Evolutionary conservation across 768 basidiomycete genomes (phyloP).

Genomic region (Kwoniella pini): DNA sequence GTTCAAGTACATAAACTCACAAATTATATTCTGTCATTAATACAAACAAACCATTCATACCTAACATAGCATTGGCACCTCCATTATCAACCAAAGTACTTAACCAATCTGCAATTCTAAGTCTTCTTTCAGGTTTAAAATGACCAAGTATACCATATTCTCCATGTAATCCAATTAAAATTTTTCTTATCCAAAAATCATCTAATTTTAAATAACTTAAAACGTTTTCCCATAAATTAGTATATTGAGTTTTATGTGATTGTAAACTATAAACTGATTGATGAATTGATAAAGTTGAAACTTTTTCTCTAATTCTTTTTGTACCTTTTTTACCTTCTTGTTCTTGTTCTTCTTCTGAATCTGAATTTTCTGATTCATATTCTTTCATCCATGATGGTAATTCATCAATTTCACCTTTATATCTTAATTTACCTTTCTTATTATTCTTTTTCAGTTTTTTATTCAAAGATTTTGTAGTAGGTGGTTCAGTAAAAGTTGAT

Average conservation of each 20-base stretch:
- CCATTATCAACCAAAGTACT: conserved; percentile 58
- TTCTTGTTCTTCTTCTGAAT: conserved; percentile 20
- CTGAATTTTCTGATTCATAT: conserved; percentile 43
- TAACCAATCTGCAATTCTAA: conserved; percentile 54
- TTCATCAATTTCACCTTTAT: conserved; percentile 30
- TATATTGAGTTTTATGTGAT: conserved; percentile 29
- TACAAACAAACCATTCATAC: conserved; percentile 85
- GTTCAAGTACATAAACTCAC: conserved; percentile 60
- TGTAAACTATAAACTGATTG: conserved; percentile 29
- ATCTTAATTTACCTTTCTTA: conserved; percentile 26
- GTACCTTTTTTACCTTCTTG: not conserved
- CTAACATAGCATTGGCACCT: conserved; percentile 79
- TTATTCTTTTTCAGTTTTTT: not conserved
- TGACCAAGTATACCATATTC: conserved; percentile 39
- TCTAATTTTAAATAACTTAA: conserved; percentile 26
- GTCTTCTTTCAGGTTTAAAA: conserved; percentile 39
- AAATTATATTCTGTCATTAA: conserved; percentile 91
- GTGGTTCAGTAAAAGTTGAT: conserved; percentile 34
- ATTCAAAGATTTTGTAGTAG: conserved; percentile 2
- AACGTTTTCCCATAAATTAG: conserved; percentile 40
- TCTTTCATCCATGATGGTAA: conserved; percentile 50
- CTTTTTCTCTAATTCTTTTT: conserved; percentile 27
- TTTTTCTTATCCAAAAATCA: conserved; percentile 43
- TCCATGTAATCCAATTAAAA: conserved; percentile 53
- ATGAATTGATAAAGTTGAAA: conserved; percentile 32